phyloP scores from a whole-genome alignment of 768 basidiomycete species.

The Postia placenta region DNA sequence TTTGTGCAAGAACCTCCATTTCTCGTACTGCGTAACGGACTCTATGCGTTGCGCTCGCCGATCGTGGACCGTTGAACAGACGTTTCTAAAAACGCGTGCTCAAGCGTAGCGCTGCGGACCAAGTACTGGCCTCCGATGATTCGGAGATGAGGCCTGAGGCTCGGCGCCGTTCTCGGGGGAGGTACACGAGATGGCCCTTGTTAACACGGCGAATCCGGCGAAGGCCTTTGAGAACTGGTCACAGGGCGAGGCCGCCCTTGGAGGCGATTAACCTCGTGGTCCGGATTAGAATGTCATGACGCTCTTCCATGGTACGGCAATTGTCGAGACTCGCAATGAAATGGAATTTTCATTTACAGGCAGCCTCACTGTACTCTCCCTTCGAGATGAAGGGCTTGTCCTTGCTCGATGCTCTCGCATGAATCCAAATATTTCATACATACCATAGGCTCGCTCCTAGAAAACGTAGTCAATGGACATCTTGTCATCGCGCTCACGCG shows the following conservation, averaged over 20 bases:
- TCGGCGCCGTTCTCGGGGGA: conserved; percentile 25
- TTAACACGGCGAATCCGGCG: conserved; percentile 20
- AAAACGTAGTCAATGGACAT: no score
- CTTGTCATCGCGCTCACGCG: no score
- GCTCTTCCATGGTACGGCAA: conserved; percentile 21
- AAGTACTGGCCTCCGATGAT: neutral
- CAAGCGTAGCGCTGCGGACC: neutral
- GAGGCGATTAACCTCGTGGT: conserved; percentile 17
- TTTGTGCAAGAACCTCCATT: neutral
- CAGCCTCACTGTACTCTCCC: no score
- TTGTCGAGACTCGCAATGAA: no score
- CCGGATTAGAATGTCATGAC: conserved; percentile 29
- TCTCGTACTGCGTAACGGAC: neutral
- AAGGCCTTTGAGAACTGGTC: conserved; percentile 34
- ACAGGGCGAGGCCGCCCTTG: conserved; percentile 14
- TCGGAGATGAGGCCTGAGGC: conserved; percentile 21
- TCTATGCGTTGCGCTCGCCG: neutral
- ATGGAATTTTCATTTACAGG: no score
- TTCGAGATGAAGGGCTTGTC: no score
- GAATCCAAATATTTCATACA: no score
- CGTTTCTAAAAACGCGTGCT: no score
- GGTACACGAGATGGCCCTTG: conserved; percentile 23
- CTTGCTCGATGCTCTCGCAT: no score
- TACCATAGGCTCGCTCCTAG: no score
- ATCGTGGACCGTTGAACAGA: no score